These are phyloP conservation scores for Candida alai DNA, from an alignment of 805 yeast species.

Conservation along the genomic window DNA sequence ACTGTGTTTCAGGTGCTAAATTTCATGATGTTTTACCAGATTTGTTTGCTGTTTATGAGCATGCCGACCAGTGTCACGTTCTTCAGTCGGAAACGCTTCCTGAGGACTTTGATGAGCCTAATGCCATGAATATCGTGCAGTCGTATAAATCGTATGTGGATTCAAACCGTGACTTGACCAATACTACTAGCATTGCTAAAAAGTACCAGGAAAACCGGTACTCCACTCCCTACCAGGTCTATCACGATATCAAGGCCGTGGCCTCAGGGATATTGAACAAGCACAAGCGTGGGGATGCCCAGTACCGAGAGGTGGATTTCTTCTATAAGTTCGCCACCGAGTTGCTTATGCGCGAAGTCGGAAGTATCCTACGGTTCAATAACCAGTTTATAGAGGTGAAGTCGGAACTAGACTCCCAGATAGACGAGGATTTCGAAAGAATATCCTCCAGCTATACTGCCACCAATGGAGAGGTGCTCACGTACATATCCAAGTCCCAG, in stretches of 20 bases:
- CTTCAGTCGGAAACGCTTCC: conserved; percentile 33
- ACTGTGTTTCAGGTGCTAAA: conserved; percentile 3
- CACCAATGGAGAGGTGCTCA: conserved; percentile 58
- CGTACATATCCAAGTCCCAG: conserved; percentile 29
- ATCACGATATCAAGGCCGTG: conserved; percentile 63
- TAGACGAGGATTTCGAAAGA: conserved; percentile 57
- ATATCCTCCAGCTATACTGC: conserved; percentile 50
- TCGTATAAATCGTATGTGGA: conserved; percentile 39
- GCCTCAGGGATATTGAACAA: conserved; percentile 46
- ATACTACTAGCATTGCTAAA: conserved; percentile 38
- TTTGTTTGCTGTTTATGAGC: conserved; percentile 21
- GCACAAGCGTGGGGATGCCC: conserved; percentile 44
- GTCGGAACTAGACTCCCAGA: conserved; percentile 37
- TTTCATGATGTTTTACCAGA: conserved; percentile 17
- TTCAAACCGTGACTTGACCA: conserved; percentile 16
- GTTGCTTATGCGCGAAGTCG: conserved; percentile 57
- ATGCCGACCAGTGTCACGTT: conserved; percentile 22
- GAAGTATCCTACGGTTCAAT: conserved; percentile 9
- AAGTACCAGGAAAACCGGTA: conserved; percentile 31
- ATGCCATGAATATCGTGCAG: conserved; percentile 39
- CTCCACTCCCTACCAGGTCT: conserved; percentile 49
- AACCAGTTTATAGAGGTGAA: conserved; percentile 14
- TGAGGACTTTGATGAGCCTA: conserved; percentile 41
- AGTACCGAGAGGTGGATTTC: conserved; percentile 53
- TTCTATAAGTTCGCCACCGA: conserved; percentile 63